Base-by-base conservation (phyloP, 2,329 filamentous ascomycete species). In the Ceratocystis cubensis region DNA sequence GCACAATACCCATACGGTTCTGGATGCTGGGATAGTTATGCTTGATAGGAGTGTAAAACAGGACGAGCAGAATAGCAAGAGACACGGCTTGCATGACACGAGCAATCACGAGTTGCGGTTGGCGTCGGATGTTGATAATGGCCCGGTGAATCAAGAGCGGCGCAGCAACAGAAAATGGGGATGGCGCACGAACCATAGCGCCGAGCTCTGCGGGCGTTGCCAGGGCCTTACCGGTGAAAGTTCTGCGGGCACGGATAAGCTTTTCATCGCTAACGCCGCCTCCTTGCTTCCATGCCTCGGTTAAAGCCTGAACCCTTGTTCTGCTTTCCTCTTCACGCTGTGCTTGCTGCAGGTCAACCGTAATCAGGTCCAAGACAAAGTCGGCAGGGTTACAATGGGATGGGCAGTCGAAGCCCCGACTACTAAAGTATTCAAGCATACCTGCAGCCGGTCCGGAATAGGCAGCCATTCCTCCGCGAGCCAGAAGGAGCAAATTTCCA, bases 331-430 rank as follows among this genome's bases (percentile, higher is more conserved):
- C 79, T 72, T 91, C 88, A 22, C 81, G 78, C 1, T 79, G 75
- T 41, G 82, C 83, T 50, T 87, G 81, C 69, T 90, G 88, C 0
- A 91, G 76, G 70, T 91, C 87, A 28, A 91, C 82, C 0, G 88
- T 91, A 64, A 92, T 88, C 63, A 91, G 79, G 71, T 92, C 88
- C 6, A 91, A 79, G 0, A 86, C 87, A 73, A 89, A 91, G 72
- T 92, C 88, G 0, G 88, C 88, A 0, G 88, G 88, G 69, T 91
- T 92, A 0, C 86, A 88, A 67, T 87, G 83, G 15, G 79, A 77
- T 0, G 87, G 86, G 71, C 88, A 91, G 13, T 83, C 76, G 69
- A 84, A 82, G 0, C 87, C 86, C 22, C 85, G 76, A 0, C 72
- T 73, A 0, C 76, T 74, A 68, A 91, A 88, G 72, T 91, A 85